A percentile compares a stretch with the other conserved stretches of the same genome.
Conservation (phyloP, 116 monocot genomes). For the Zostera marina region DNA sequence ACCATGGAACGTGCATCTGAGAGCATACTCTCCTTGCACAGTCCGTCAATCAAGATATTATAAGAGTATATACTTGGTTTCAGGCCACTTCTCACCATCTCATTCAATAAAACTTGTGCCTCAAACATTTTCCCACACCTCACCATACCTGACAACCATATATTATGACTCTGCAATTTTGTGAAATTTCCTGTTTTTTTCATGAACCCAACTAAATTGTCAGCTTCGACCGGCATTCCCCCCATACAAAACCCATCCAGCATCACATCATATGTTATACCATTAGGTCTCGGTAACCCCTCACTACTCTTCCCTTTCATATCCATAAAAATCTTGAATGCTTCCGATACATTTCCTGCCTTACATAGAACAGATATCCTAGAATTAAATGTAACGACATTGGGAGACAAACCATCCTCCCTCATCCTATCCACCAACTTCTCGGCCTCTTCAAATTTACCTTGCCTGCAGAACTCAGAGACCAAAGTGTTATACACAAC, state of each 20-base stretch:
- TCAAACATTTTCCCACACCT: conserved; percentile 43
- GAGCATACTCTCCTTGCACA: conserved; percentile 69
- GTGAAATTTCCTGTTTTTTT: conserved; percentile 35
- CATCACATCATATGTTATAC: conserved; percentile 55
- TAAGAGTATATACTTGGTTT: conserved; percentile 47
- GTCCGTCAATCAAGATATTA: conserved; percentile 72
- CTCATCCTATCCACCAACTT: conserved; percentile 66
- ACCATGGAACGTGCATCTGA: conserved; percentile 40
- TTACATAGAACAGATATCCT: conserved; percentile 84
- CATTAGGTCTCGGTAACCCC: conserved; percentile 52
- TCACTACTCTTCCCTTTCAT: conserved; percentile 43
- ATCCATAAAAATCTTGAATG: conserved; percentile 53
- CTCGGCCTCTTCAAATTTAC: conserved; percentile 47
- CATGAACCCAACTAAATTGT: conserved; percentile 43
- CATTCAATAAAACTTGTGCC: conserved; percentile 36
- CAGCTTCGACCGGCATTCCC: conserved; percentile 51
- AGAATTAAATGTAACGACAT: conserved; percentile 87
- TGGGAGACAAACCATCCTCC: conserved; percentile 31
- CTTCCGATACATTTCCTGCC: conserved; percentile 43
- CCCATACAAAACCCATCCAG: conserved; percentile 58
- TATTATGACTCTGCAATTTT: conserved; percentile 48
- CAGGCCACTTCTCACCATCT: conserved; percentile 40
- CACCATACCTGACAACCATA: conserved; percentile 68
- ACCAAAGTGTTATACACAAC: conserved; percentile 71
- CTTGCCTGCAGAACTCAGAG: conserved; percentile 60